Evolutionary conservation across 1,139 yeast species (phyloP).

Genomic region (Petasospora rhodanensis): DNA sequence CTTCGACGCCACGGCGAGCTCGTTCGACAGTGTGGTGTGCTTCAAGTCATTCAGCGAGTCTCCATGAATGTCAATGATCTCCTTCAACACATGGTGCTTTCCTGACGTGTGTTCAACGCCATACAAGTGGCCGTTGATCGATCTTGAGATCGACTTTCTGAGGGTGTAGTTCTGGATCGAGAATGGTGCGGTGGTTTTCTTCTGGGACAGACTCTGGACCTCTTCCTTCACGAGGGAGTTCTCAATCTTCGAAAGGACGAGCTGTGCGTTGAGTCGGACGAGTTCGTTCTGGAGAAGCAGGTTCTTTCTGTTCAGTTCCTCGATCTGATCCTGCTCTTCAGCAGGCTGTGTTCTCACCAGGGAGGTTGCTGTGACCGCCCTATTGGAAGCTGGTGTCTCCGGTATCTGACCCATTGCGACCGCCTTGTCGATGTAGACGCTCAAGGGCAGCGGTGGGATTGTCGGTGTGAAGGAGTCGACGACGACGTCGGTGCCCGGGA

Average conservation of each 20-base stretch:
- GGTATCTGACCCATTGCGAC: no score
- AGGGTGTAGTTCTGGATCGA: constrained; percentile 3
- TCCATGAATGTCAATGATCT: constrained; percentile 3
- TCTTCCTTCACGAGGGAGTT: not conserved
- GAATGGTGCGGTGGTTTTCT: not conserved
- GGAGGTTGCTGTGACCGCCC: no score
- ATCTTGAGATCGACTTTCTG: constrained; percentile 1
- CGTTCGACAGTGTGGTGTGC: constrained; percentile 2
- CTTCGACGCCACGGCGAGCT: constrained; percentile 4
- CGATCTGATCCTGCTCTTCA: no score
- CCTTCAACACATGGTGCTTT: constrained; percentile 4
- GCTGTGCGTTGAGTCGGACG: constrained; percentile 1
- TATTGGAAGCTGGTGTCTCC: no score
- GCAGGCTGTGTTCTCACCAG: no score
- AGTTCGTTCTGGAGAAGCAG: constrained; percentile 1
- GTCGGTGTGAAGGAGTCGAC: no score
- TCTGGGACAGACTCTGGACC: no score
- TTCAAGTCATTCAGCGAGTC: not conserved
- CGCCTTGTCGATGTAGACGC: no score
- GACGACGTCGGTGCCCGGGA: no score
- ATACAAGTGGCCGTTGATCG: constrained; percentile 4
- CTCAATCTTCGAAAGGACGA: constrained; percentile 1
- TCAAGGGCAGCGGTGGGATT: no score
- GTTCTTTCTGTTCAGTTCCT: no score
- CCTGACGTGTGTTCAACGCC: constrained; percentile 5